A percentile compares a stretch with the other conserved stretches of the same genome.
These are phyloP conservation scores for Cicer judaicum DNA, from an alignment of 306 rosid genomes.

Conservation along the genomic window DNA sequence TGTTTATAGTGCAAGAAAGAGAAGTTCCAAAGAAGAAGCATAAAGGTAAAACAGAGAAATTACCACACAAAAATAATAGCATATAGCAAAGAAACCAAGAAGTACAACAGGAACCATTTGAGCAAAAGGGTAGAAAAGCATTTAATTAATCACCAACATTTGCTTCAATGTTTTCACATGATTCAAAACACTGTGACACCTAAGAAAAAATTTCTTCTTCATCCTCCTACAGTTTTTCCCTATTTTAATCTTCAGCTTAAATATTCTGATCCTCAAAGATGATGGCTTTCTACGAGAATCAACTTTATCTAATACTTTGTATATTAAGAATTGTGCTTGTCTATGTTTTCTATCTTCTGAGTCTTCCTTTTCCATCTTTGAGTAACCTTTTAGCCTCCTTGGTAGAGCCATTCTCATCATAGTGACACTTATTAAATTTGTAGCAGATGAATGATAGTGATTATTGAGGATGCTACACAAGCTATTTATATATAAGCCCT, in stretches of 20 bases:
- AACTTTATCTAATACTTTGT: conserved; percentile 60
- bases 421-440: background rate
- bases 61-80: background rate
- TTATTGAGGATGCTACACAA: conserved; percentile 13
- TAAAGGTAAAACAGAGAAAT: background rate
- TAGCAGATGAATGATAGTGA: background rate
- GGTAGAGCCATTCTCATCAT: conserved; percentile 45
- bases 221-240: conserved; percentile 63
- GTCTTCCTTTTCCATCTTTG: conserved; percentile 76
- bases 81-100: conserved; percentile 10
- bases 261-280: conserved; percentile 58
- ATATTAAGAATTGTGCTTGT: conserved; percentile 72
- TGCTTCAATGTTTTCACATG: conserved; percentile 57
- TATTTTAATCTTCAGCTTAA: conserved; percentile 68
- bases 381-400: conserved; percentile 51
- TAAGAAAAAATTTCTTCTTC: conserved; percentile 57
- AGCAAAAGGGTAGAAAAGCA: conserved; percentile 50
- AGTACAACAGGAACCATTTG: conserved; percentile 33
- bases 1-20: background rate
- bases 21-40: background rate
- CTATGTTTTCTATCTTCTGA: conserved; percentile 63
- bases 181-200: conserved; percentile 23
- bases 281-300: conserved; percentile 54
- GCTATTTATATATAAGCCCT: background rate
- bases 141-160: conserved; percentile 29